These are phyloP conservation scores for Fusarium scirpi DNA, from an alignment of 2,329 filamentous ascomycete genomes.

Conservation along the genomic window DNA sequence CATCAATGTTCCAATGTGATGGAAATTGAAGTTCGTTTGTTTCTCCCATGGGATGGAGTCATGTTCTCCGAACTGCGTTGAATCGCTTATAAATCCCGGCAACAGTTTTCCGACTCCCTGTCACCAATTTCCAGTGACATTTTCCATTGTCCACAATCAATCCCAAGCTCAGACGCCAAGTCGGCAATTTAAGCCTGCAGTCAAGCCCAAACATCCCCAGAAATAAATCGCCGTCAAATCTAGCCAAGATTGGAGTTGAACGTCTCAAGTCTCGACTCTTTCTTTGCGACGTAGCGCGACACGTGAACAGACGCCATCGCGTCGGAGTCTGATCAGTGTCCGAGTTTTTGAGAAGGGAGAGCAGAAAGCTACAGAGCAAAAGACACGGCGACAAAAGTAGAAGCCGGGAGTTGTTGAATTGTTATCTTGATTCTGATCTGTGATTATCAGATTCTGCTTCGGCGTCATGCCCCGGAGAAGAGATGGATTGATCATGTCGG, in stretches of 20 bases:
- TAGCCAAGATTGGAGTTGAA: constrained; percentile 4
- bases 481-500: not conserved
- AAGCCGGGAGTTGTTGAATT: constrained; percentile 4
- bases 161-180: not conserved
- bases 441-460: not conserved
- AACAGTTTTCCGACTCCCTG: not conserved
- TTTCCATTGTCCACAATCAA: not conserved
- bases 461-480: not conserved
- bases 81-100: not conserved
- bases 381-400: constrained; percentile 27
- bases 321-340: constrained; percentile 29
- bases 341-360: not conserved
- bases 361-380: not conserved
- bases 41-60: not conserved
- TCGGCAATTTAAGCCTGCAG: not conserved
- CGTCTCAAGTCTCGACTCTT: constrained; percentile 1
- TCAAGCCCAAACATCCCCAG: not conserved
- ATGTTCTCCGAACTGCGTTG: not conserved
- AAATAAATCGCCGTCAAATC: constrained; percentile 5
- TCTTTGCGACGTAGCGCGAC: not conserved
- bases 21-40: not conserved
- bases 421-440: not conserved
- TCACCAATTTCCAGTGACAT: not conserved
- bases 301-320: constrained; percentile 11
- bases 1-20: not conserved